Base-by-base conservation (phyloP, 1,139 yeast species). In the Casaregolazyma suthepensis region DNA sequence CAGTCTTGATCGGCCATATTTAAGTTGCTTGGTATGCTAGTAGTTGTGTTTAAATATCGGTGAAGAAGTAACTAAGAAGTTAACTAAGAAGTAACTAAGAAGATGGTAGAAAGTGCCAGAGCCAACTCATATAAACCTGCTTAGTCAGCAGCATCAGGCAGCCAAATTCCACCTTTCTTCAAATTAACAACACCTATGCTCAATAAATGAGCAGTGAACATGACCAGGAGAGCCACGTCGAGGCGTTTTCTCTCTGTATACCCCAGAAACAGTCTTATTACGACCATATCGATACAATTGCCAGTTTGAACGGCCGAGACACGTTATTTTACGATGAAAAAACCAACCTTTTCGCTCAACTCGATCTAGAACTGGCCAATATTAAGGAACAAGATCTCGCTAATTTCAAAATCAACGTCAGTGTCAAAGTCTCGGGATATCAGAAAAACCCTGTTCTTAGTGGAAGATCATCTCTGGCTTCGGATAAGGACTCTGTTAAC, bases 1-100 rank as follows among this genome's bases (percentile, higher is more conserved):
- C 98, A 91, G 71, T 89, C 96, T n/a, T 61, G 57, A 45, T 62
- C 65, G 48, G 60, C 56, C 68, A 64, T 66, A 29, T 42, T 50
- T 13, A n/a, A 6, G 15, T 9, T 35, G 35, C 19, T 17, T 40
- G 13, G 17, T 38, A 38, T 15, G 20, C 20, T 38, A 2, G 43
- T 38, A 9, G 3, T 15, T 6, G 10, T 13, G 10, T 17, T 13
- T 38, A 42, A 19, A 10, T 40, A 19, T 17, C 44, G n/a, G n/a
- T n/a, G n/a, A n/a, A n/a, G n/a, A n/a, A n/a, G n/a, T n/a, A n/a
- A n/a, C n/a, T n/a, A n/a, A n/a, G n/a, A n/a, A n/a, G n/a, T n/a
- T n/a, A n/a, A n/a, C n/a, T n/a, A n/a, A n/a, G n/a, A n/a, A 19
- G 22, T 35, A 15, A 13, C 5, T 35, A 17, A 35, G 40, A 35